These are phyloP conservation scores for Myriosclerotinia duriaeana DNA, from an alignment of 2,329 filamentous ascomycete genomes.

Conservation along the genomic window DNA sequence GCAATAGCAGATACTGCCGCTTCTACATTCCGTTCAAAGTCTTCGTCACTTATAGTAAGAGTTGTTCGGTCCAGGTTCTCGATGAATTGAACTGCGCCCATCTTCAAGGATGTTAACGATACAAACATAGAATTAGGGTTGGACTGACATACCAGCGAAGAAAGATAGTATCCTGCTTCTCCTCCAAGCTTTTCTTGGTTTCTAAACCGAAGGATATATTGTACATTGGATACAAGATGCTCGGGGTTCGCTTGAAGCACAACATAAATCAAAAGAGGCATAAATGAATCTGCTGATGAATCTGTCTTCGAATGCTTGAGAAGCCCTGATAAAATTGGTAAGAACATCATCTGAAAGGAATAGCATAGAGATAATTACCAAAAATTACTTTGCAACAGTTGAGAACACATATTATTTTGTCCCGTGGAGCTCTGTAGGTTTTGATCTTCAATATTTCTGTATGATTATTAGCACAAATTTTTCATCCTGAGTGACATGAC, in stretches of 20 bases:
- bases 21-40: conserved; percentile 96
- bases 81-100: conserved; percentile 94
- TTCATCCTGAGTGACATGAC: not conserved
- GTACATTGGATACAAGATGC: conserved; percentile 93
- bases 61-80: conserved; percentile 94
- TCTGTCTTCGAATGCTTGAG: conserved; percentile 90
- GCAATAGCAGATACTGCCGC: conserved; percentile 93
- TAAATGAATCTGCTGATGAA: conserved; percentile 93
- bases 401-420: conserved; percentile 97
- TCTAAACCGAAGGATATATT: conserved; percentile 94
- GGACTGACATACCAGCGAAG: conserved; percentile 67
- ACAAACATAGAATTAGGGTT: conserved; percentile 1
- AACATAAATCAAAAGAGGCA: conserved; percentile 92
- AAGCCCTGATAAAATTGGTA: conserved; percentile 57
- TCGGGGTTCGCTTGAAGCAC: conserved; percentile 93
- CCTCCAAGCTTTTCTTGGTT: conserved; percentile 96
- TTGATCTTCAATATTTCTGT: conserved; percentile 94
- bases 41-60: conserved; percentile 88
- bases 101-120: conserved; percentile 47
- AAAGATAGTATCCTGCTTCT: conserved; percentile 98
- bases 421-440: conserved; percentile 90
- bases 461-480: conserved; percentile 32
- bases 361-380: conserved; percentile 52
- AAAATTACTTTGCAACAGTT: conserved; percentile 99
- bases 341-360: conserved; percentile 1